These are phyloP conservation scores for Penicillium tannophilum DNA, from an alignment of 495 filamentous ascomycete species.

Conservation along the genomic window DNA sequence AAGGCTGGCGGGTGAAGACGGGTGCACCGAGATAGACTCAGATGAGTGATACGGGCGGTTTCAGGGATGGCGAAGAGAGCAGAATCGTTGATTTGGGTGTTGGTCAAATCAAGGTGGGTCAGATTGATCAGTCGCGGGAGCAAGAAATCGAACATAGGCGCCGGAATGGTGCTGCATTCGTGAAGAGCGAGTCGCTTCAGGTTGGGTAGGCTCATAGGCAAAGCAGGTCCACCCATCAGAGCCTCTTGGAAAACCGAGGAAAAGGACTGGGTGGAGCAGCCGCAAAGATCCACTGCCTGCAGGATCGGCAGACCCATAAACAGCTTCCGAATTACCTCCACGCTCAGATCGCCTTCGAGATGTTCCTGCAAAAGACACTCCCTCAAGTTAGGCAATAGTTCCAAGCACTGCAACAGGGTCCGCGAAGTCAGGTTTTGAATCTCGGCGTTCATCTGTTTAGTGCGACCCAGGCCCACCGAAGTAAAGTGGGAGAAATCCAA, in stretches of 20 bases:
- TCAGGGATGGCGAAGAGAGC: constrained; percentile 72
- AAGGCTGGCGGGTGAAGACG: constrained; percentile 66
- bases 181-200: constrained; percentile 75
- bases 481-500: constrained; percentile 91
- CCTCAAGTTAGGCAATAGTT: constrained; percentile 73
- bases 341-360: constrained; percentile 75
- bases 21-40: constrained; percentile 78
- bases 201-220: constrained; percentile 53
- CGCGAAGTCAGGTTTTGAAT: constrained; percentile 79
- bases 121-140: constrained; percentile 69
- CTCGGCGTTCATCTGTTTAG: constrained; percentile 75
- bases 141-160: constrained; percentile 68
- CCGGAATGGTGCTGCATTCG: constrained; percentile 74
- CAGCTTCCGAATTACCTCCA: constrained; percentile 68
- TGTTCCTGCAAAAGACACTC: constrained; percentile 86
- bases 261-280: constrained; percentile 72
- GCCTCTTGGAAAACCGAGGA: constrained; percentile 59
- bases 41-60: constrained; percentile 73
- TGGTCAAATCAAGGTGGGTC: constrained; percentile 79
- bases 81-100: constrained; percentile 74
- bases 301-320: constrained; percentile 68
- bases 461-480: constrained; percentile 77
- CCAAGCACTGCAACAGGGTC: constrained; percentile 74
- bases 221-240: constrained; percentile 39
- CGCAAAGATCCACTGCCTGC: constrained; percentile 76